phyloP scores from a whole-genome alignment of 495 filamentous ascomycete species.

The Pseudomonodictys pantanalensis region DNA sequence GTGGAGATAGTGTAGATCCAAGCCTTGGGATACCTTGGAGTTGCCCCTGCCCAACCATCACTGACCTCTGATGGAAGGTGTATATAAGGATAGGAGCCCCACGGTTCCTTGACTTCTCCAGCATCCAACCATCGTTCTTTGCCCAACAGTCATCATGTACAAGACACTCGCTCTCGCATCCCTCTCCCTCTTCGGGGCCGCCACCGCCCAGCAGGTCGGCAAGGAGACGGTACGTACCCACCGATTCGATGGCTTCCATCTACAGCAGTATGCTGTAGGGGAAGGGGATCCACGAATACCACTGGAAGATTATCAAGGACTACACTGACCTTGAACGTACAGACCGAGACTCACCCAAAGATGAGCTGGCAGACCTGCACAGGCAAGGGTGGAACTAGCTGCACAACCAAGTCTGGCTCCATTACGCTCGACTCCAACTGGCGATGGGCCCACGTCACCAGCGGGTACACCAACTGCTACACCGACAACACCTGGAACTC shows the following conservation, averaged over 20 bases:
- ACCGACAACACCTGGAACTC: conserved; percentile 40
- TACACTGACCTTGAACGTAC: too few relatives aligned
- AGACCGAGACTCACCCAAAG: conserved; percentile 52
- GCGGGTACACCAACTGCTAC: conserved; percentile 42
- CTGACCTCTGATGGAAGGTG: conserved; percentile 1
- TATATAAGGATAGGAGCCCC: conserved; percentile 19
- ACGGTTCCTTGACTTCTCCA: conserved; percentile 4
- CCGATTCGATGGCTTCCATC: not conserved
- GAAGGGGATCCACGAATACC: too few relatives aligned
- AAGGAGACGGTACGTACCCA: conserved; percentile 10
- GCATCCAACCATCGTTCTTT: conserved; percentile 15
- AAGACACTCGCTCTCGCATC: conserved; percentile 29
- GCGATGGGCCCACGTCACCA: conserved; percentile 41
- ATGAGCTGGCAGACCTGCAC: conserved; percentile 54
- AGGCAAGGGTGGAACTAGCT: conserved; percentile 49
- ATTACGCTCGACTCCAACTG: conserved; percentile 54
- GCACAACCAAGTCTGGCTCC: conserved; percentile 45
- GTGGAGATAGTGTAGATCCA: not conserved
- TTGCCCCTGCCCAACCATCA: not conserved
- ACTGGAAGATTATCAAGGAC: too few relatives aligned
- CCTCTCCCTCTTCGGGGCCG: conserved; percentile 29
- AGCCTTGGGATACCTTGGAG: not conserved
- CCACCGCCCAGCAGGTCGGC: conserved; percentile 36
- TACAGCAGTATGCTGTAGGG: not conserved
- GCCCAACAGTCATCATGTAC: conserved; percentile 27